Conservation (phyloP, 1,284 basidiomycete species). For the Austroboletus niveus region DNA sequence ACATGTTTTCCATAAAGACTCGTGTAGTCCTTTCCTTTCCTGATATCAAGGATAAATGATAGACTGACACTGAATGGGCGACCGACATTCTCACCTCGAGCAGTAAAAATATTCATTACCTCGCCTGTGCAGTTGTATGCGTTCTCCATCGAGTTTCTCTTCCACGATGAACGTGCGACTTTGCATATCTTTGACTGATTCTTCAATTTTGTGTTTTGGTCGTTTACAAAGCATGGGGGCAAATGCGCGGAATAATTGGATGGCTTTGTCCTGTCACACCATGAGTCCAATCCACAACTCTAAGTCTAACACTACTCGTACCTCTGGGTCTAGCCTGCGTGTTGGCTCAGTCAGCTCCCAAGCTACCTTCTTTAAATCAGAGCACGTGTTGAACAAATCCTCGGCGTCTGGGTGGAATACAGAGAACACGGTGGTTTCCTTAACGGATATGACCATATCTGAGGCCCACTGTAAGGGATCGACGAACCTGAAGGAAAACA, state of each 20-base stretch:
- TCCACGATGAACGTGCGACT: conserved; percentile 80
- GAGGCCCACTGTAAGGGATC: background rate
- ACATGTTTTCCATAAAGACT: conserved; percentile 85
- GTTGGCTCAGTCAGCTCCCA: conserved; percentile 75
- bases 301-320: conserved; percentile 23
- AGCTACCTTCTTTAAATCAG: conserved; percentile 88
- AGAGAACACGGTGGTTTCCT: conserved; percentile 84
- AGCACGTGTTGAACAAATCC: conserved; percentile 90
- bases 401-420: conserved; percentile 91
- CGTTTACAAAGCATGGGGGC: conserved; percentile 92
- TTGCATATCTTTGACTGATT: conserved; percentile 81
- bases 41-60: conserved; percentile 28
- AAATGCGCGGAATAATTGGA: conserved; percentile 82
- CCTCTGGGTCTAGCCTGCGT: conserved; percentile 61
- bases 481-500: background rate
- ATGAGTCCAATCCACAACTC: background rate
- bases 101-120: conserved; percentile 89
- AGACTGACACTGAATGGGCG: background rate
- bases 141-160: conserved; percentile 94
- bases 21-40: conserved; percentile 93
- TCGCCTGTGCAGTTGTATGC: conserved; percentile 90
- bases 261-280: conserved; percentile 64
- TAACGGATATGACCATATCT: conserved; percentile 81
- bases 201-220: conserved; percentile 74
- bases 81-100: conserved; percentile 59